Base-by-base conservation (phyloP, 192 early-diverging fungal species). In the Gonapodya sp. region DNA sequence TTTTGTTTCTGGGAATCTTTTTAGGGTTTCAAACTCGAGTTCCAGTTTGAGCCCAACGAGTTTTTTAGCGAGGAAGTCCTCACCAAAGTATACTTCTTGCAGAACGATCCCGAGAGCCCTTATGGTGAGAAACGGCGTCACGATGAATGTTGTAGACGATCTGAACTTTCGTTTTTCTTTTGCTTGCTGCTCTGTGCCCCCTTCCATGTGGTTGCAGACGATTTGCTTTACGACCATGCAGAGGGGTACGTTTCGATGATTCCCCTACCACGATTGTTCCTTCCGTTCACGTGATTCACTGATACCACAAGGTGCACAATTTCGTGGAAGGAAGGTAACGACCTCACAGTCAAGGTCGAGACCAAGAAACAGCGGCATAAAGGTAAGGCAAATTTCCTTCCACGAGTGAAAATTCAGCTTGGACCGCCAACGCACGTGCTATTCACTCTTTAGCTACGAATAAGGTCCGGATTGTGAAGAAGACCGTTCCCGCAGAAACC, bases 291-390 rank as follows among this genome's bases (percentile, higher is more conserved):
- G 0, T 34, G 78, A 31, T 31, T 24, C 46, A 64, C 8, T 24
- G 8, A 8, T 64, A 64, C 46, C 36, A 18, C 18, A 37, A 87
- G 86, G 35, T 93, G 93, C 36, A 87, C 92, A 79, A 95, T 99
- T 83, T 83, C 94, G 73, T 99, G 98, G 98, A 98, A 98, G 88
- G 95, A 96, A 81, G 96, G 93, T 84, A 94, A 97, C 89, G 93
- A 98, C 86, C 90, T 99, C 73, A 93, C 93, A 81, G 92, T 97
- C 78, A 95, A 90, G 18, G 88, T 97, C 79, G 96, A 99, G 89
- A 94, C 95, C 86, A 97, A 96, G 91, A 98, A 96, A 88, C 98
- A 99, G 91, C 95, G 97, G 79, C 96, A 97, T 89, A 98, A 97
- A 91, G 93, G 90, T 91, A 78, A 64, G 64, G 64, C 64, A n/a